Percentiles rank a stretch among this genome's conserved stretches.
Evolutionary conservation across 2,329 filamentous ascomycete genomes (phyloP).

Genomic region (Dryadomyces quercus-mongolicae): DNA sequence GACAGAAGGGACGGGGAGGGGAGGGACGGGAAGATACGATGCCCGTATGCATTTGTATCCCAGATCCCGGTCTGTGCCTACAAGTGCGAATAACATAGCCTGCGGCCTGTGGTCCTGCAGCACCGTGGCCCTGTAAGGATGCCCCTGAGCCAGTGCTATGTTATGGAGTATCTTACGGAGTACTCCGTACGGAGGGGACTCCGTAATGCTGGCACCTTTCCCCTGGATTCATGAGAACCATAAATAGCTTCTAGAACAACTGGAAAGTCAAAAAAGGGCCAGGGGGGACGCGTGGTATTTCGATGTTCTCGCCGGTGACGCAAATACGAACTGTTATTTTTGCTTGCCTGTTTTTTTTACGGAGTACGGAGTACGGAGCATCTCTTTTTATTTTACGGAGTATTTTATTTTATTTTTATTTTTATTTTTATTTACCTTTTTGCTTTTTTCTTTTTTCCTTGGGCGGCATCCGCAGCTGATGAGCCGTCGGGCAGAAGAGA

Average conservation of each 20-base stretch:
- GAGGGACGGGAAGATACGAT: too few species aligned
- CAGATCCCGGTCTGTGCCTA: neutral
- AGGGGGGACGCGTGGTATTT: neutral
- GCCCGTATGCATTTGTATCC: neutral
- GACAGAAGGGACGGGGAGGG: too few species aligned
- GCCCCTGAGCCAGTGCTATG: neutral
- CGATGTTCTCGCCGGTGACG: neutral
- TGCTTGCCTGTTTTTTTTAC: too few species aligned
- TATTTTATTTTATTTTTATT: neutral
- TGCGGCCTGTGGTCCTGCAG: too few species aligned
- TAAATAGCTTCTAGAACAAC: neutral
- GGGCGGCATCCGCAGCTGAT: too few species aligned
- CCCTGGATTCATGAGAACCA: neutral
- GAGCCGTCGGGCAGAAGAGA: too few species aligned
- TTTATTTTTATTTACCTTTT: neutral
- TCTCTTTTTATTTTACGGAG: neutral
- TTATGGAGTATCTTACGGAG: too few species aligned
- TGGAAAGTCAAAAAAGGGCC: neutral
- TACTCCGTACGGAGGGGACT: neutral
- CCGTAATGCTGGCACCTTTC: too few species aligned
- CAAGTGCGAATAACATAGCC: too few species aligned
- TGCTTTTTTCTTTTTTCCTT: neutral
- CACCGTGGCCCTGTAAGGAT: neutral
- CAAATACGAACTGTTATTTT: neutral
- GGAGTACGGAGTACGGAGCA: too few species aligned